These are phyloP conservation scores for Trypanosoma grayi DNA, from an alignment of 208 protist genomes.

Conservation along the genomic window DNA sequence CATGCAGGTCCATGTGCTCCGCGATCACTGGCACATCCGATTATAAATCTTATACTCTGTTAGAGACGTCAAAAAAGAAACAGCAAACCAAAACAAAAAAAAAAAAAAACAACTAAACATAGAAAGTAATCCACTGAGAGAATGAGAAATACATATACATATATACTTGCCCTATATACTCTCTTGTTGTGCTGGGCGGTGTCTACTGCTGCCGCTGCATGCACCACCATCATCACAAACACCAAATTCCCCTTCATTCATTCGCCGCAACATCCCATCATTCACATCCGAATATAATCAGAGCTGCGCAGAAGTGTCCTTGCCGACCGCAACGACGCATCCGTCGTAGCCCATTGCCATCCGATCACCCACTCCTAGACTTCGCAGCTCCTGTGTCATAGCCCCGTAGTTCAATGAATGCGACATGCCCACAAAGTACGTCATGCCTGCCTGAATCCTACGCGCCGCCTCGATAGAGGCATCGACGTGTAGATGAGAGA, in stretches of 20 bases:
- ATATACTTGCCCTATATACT: no score
- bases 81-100: slow-evolving; percentile 23
- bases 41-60: not conserved
- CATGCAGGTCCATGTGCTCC: slow-evolving; percentile 50
- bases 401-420: slow-evolving; percentile 40
- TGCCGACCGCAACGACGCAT: slow-evolving; percentile 34
- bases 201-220: no score
- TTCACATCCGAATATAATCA: not conserved
- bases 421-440: slow-evolving; percentile 62
- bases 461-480: slow-evolving; percentile 33
- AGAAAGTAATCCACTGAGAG: no score
- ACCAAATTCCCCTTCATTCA: no score
- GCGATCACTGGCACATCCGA: not conserved
- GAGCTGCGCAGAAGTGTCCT: not conserved
- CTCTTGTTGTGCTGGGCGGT: no score
- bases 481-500: slow-evolving; percentile 44
- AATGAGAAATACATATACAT: no score
- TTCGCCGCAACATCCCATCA: no score
- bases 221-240: no score
- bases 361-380: slow-evolving; percentile 23
- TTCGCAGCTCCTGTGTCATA: slow-evolving; percentile 25
- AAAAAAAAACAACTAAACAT: no score
- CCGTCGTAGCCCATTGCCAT: slow-evolving; percentile 59
- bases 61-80: slow-evolving; percentile 10
- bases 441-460: slow-evolving; percentile 33